Evolutionary conservation across 2,329 filamentous ascomycete species (phyloP).

Genomic region (Ustulina deusta): DNA sequence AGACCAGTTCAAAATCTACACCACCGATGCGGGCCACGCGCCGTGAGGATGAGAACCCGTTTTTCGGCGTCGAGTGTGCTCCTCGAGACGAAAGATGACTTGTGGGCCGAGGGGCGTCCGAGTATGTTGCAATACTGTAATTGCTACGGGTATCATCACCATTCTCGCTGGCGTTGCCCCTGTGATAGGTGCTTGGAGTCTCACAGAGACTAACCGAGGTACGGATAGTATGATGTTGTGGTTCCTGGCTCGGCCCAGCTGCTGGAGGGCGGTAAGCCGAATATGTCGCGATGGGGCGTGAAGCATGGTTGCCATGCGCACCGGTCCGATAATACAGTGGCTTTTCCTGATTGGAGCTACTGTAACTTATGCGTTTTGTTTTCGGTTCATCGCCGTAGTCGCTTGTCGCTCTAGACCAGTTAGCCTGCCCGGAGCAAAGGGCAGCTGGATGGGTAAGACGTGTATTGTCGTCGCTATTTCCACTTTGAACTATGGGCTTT

Average conservation of each 20-base stretch:
- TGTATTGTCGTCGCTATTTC: too few species aligned
- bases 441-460: neutral
- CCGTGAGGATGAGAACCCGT: neutral
- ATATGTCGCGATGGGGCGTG: conserved; percentile 20
- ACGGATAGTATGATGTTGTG: neutral
- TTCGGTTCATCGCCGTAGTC: neutral
- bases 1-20: conserved; percentile 15
- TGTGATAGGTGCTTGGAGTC: neutral
- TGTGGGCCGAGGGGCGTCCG: neutral
- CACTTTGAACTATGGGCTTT: neutral
- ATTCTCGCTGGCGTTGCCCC: neutral
- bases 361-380: neutral
- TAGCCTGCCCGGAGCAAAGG: neutral
- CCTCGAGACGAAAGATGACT: neutral
- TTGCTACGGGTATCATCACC: conserved; percentile 13
- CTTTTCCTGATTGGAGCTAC: neutral
- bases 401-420: neutral
- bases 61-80: conserved; percentile 9
- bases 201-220: conserved; percentile 11
- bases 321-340: conserved; percentile 9
- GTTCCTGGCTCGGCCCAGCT: neutral
- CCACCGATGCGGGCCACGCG: conserved; percentile 3
- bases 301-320: neutral
- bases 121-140: conserved; percentile 13
- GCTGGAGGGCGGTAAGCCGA: conserved; percentile 32